phyloP scores from a whole-genome alignment of 179 eudicot species.

The Nepenthes alata region DNA sequence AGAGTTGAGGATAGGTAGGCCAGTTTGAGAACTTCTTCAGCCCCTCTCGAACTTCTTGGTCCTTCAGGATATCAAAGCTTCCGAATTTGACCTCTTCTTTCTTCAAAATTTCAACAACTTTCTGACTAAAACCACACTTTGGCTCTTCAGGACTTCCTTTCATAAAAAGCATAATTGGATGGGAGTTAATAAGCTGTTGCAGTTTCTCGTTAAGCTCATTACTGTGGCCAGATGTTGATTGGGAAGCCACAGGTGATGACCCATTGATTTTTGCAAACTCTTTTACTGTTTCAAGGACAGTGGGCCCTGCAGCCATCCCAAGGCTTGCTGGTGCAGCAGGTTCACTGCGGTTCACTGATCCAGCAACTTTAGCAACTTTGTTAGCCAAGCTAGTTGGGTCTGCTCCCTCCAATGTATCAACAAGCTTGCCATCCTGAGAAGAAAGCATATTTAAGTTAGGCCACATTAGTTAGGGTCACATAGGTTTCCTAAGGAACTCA shows the following conservation, averaged over 20 bases:
- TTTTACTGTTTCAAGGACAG: conserved; percentile 56
- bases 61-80: conserved; percentile 69
- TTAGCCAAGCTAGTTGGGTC: conserved; percentile 85
- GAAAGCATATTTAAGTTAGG: background rate
- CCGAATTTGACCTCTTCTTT: conserved; percentile 67
- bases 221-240: conserved; percentile 13
- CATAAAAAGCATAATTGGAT: conserved; percentile 85
- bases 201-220: conserved; percentile 41
- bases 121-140: conserved; percentile 76
- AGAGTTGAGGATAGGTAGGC: conserved; percentile 96
- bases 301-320: conserved; percentile 83
- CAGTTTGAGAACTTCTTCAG: conserved; percentile 85
- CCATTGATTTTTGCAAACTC: conserved; percentile 50
- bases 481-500: background rate
- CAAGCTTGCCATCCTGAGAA: conserved; percentile 58
- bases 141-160: conserved; percentile 85
- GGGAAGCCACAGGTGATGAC: conserved; percentile 16
- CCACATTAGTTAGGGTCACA: background rate
- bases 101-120: conserved; percentile 66
- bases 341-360: conserved; percentile 43
- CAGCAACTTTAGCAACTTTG: conserved; percentile 83
- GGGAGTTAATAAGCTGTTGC: conserved; percentile 49
- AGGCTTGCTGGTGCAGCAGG: conserved; percentile 92
- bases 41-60: conserved; percentile 73
- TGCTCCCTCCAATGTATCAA: conserved; percentile 91